These are phyloP conservation scores for Ogataea paraovalis DNA, from an alignment of 805 yeast species.

Conservation along the genomic window DNA sequence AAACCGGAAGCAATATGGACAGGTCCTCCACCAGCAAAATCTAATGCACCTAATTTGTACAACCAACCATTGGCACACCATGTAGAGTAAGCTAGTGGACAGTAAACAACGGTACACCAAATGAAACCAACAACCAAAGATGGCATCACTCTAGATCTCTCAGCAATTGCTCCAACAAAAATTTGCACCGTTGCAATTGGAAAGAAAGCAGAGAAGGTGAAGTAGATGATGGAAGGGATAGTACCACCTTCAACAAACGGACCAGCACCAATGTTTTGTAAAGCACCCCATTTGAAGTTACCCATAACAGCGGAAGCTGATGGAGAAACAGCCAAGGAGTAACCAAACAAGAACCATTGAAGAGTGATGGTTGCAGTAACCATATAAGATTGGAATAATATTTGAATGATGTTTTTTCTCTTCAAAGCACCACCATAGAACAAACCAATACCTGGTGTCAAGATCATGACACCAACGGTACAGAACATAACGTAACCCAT, in stretches of 20 bases:
- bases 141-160: conserved; percentile 40
- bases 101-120: conserved; percentile 42
- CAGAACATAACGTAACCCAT: conserved; percentile 48
- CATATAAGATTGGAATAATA: conserved; percentile 42
- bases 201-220: conserved; percentile 41
- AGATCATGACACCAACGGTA: conserved; percentile 44
- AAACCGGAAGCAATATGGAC: conserved; percentile 44
- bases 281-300: conserved; percentile 37
- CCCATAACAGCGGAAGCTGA: conserved; percentile 33
- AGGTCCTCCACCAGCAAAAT: conserved; percentile 49
- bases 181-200: conserved; percentile 48
- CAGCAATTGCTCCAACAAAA: conserved; percentile 43
- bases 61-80: conserved; percentile 46
- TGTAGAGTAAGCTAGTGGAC: conserved; percentile 44
- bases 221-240: conserved; percentile 44
- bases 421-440: conserved; percentile 42
- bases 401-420: conserved; percentile 40
- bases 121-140: conserved; percentile 37
- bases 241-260: conserved; percentile 43
- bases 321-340: conserved; percentile 39
- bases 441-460: conserved; percentile 43
- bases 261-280: conserved; percentile 35
- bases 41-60: conserved; percentile 39
- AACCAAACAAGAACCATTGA: conserved; percentile 44
- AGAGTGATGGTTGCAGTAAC: conserved; percentile 35